These are phyloP conservation scores for Nyssa sinensis DNA, from an alignment of 148 eudicot species.

Conservation along the genomic window DNA sequence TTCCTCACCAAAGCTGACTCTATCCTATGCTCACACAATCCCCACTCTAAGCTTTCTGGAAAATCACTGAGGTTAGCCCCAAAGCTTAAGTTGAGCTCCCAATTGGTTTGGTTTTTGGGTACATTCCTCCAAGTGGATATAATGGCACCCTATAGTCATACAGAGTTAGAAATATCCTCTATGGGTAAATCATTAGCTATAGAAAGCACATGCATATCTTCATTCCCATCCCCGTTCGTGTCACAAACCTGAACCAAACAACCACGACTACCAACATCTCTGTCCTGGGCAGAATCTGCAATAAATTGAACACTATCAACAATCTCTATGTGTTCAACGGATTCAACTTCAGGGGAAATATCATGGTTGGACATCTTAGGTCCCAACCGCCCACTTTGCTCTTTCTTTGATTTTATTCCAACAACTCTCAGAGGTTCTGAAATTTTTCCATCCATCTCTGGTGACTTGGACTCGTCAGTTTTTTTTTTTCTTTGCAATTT, in stretches of 20 bases:
- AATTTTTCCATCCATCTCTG: constrained; percentile 13
- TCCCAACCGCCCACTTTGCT: constrained; percentile 21
- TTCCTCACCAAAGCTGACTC: no score
- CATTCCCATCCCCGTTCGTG: constrained; percentile 13
- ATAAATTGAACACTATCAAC: constrained; percentile 7
- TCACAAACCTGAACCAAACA: constrained; percentile 20
- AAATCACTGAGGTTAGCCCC: no score
- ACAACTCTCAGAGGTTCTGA: constrained; percentile 10
- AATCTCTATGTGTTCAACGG: constrained; percentile 14
- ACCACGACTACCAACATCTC: constrained; percentile 9
- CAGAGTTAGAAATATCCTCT: no score
- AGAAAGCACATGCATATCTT: constrained; percentile 14
- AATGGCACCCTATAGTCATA: no score
- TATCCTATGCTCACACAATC: no score
- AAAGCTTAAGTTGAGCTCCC: no score
- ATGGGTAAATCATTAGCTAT: constrained; percentile 25
- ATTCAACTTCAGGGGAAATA: constrained; percentile 18
- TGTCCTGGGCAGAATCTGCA: constrained; percentile 16
- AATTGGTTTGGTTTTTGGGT: no score
- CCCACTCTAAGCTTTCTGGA: no score
- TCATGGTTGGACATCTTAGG: constrained; percentile 14
- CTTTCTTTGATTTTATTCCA: constrained; percentile 13
- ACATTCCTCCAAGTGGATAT: no score
- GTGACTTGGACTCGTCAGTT: constrained; percentile 8
- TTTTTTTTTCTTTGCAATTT: constrained; percentile 18